phyloP scores from a whole-genome alignment of 2,329 filamentous ascomycete genomes.

The Diaporthe vexans region DNA sequence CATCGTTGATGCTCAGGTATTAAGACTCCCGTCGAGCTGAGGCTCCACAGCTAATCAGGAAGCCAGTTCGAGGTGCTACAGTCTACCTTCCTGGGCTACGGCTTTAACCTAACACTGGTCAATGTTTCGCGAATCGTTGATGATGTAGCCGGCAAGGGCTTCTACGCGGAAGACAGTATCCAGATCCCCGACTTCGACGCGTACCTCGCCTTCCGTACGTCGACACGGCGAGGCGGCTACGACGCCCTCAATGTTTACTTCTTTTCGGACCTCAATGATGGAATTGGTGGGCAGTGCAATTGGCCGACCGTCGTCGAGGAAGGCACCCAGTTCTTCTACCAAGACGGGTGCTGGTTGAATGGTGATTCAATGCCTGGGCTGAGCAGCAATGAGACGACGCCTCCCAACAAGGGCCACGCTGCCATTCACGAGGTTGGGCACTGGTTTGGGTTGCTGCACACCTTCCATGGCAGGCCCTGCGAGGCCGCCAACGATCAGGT shows the following conservation, averaged over 20 bases:
- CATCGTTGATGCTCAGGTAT: constrained; percentile 14
- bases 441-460: constrained; percentile 61
- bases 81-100: neutral
- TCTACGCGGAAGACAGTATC: constrained; percentile 10
- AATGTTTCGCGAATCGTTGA: constrained; percentile 27
- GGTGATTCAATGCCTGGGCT: constrained; percentile 27
- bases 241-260: constrained; percentile 35
- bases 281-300: constrained; percentile 15
- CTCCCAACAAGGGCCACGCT: constrained; percentile 56
- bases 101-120: constrained; percentile 13
- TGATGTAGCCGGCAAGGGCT: constrained; percentile 18
- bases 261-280: constrained; percentile 8
- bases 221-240: constrained; percentile 17
- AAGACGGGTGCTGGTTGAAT: constrained; percentile 25
- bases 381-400: neutral
- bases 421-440: constrained; percentile 62
- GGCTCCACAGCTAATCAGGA: neutral
- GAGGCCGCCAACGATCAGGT: constrained; percentile 57
- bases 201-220: constrained; percentile 13
- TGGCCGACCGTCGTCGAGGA: neutral
- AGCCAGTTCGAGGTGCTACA: constrained; percentile 17
- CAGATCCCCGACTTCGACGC: constrained; percentile 17
- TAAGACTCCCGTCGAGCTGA: neutral
- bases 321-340: constrained; percentile 23
- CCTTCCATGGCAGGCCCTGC: constrained; percentile 55